Conservation (phyloP, 441 rosid species). For the Mallotus repandus region DNA sequence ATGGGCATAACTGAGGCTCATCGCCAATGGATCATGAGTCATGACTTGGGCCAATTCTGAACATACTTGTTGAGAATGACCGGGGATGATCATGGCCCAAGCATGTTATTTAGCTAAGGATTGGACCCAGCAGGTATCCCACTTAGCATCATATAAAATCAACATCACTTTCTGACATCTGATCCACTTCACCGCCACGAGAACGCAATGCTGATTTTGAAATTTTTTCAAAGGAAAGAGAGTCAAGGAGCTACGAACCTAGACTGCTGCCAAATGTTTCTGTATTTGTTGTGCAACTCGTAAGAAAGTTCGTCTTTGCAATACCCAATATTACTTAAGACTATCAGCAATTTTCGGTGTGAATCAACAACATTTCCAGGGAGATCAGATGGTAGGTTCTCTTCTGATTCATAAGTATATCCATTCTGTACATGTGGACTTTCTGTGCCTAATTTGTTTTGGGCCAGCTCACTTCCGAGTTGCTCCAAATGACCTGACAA, state of each 20-base stretch:
- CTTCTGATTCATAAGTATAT: constrained; percentile 49
- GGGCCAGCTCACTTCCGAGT: constrained; percentile 70
- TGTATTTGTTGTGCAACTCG: constrained; percentile 82
- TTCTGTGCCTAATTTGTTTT: constrained; percentile 59
- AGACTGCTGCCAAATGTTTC: constrained; percentile 71
- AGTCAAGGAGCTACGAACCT: constrained; percentile 39
- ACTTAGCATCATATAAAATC: neutral
- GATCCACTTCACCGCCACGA: neutral
- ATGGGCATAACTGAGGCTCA: neutral
- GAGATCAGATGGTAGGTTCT: constrained; percentile 39
- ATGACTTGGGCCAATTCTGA: neutral
- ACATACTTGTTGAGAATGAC: neutral
- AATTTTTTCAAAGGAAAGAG: neutral
- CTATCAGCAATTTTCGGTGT: constrained; percentile 74
- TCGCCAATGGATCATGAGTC: neutral
- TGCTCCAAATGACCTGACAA: constrained; percentile 74
- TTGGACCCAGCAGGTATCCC: neutral
- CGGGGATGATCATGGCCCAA: neutral
- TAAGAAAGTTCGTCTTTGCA: constrained; percentile 94
- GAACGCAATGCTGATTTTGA: neutral
- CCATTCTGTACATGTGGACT: constrained; percentile 58
- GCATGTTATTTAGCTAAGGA: constrained; percentile 2
- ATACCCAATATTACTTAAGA: constrained; percentile 88
- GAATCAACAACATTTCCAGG: constrained; percentile 72
- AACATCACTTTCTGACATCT: constrained; percentile 8